These are phyloP conservation scores for Fomitopsis serialis DNA, from an alignment of 768 basidiomycete species.

Conservation along the genomic window DNA sequence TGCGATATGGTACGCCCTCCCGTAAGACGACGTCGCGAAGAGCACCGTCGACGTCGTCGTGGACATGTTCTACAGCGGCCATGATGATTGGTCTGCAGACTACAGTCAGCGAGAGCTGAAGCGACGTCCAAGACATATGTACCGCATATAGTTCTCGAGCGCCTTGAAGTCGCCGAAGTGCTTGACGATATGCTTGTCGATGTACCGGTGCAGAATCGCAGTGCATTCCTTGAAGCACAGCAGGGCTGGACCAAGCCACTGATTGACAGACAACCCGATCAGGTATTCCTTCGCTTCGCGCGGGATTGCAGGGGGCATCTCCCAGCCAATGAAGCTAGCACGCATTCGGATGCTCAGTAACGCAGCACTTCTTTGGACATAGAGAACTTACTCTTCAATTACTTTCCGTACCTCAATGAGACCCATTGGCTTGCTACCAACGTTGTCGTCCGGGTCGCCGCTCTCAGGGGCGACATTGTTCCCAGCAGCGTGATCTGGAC, in stretches of 20 bases:
- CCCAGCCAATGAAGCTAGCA: constrained; percentile 35
- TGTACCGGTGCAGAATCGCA: constrained; percentile 23
- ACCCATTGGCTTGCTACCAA: constrained; percentile 17
- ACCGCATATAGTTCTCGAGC: constrained; percentile 33
- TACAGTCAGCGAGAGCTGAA: background rate
- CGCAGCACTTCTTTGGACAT: background rate
- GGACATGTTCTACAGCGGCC: constrained; percentile 25
- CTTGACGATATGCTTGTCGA: constrained; percentile 22
- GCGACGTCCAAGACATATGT: constrained; percentile 5
- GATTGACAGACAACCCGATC: constrained; percentile 27
- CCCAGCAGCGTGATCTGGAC: background rate
- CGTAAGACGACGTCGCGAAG: constrained; percentile 31
- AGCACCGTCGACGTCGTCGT: constrained; percentile 15
- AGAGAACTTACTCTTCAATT: constrained; percentile 29
- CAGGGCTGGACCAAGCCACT: constrained; percentile 33
- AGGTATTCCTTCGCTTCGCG: constrained; percentile 34
- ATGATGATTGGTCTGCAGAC: constrained; percentile 22
- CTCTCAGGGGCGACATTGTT: background rate
- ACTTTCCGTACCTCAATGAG: constrained; percentile 28
- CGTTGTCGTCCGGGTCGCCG: background rate
- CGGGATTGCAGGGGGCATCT: constrained; percentile 36
- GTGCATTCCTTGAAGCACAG: constrained; percentile 29
- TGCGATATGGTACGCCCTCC: constrained; percentile 36
- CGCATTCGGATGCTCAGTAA: background rate
- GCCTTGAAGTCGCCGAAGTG: constrained; percentile 37